Evolutionary conservation across 1,284 basidiomycete species (phyloP).

Genomic region (Ceratobasidium sp.): DNA sequence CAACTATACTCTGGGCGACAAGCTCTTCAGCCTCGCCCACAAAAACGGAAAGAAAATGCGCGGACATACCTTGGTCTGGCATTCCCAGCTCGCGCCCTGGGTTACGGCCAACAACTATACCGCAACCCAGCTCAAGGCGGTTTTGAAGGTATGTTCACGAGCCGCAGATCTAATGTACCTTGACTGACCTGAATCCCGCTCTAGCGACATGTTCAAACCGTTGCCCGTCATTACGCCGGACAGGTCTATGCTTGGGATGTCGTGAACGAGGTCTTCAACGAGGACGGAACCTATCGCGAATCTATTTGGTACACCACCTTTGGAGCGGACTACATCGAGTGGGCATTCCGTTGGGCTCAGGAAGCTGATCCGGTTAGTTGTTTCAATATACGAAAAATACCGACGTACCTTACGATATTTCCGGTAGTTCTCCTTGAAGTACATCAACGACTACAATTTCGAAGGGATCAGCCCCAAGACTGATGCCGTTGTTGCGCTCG

Average conservation of each 20-base stretch:
- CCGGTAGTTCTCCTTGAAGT: conserved; percentile 26
- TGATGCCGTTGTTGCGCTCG: conserved; percentile 45
- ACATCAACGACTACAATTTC: conserved; percentile 48
- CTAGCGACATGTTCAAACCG: conserved; percentile 36
- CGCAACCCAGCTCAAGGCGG: conserved; percentile 41
- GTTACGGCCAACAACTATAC: conserved; percentile 47
- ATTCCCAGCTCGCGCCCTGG: conserved; percentile 45
- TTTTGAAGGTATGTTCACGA: conserved; percentile 41
- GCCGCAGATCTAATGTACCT: too few relatives aligned
- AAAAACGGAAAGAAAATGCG: conserved; percentile 45
- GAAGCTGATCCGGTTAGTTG: conserved; percentile 44
- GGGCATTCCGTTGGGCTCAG: conserved; percentile 47
- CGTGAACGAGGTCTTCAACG: conserved; percentile 50
- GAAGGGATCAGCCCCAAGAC: conserved; percentile 46
- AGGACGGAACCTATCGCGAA: conserved; percentile 46
- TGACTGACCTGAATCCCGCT: not conserved
- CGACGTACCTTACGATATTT: not conserved
- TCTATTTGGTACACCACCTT: conserved; percentile 46
- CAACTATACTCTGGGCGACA: conserved; percentile 44
- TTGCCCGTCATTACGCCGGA: conserved; percentile 34
- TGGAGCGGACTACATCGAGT: conserved; percentile 48
- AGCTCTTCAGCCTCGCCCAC: conserved; percentile 38
- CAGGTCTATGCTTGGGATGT: conserved; percentile 49
- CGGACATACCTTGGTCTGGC: conserved; percentile 46
- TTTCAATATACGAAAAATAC: conserved; percentile 4